A percentile compares a stretch with the other conserved stretches of the same genome.
Evolutionary conservation across 2,329 filamentous ascomycete species (phyloP).

Genomic region (Fusarium annulatum): DNA sequence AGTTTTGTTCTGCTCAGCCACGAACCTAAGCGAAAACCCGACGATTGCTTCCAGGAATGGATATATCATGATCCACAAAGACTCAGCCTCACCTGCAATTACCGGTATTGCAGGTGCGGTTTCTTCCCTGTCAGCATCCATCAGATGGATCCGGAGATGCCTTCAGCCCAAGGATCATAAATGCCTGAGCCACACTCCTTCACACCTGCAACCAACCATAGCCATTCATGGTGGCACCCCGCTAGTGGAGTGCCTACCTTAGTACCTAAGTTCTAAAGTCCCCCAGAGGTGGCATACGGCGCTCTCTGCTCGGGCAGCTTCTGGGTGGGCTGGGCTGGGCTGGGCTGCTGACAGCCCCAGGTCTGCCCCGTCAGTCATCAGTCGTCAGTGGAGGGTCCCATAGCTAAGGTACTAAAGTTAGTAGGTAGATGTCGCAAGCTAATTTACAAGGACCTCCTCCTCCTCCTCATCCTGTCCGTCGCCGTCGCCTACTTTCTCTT

Average conservation of each 20-base stretch:
- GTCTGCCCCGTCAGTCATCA: background rate
- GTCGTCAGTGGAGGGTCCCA: conserved; percentile 12
- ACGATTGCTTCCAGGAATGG: background rate
- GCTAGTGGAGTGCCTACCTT: background rate
- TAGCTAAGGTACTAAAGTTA: background rate
- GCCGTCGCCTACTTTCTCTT: conserved; percentile 12
- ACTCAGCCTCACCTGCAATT: conserved; percentile 26
- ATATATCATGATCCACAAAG: conserved; percentile 9
- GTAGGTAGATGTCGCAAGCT: conserved; percentile 29
- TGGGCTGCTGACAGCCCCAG: too few relatives aligned
- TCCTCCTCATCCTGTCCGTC: conserved; percentile 13
- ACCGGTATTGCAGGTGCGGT: conserved; percentile 4
- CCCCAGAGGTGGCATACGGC: conserved; percentile 13
- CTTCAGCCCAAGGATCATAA: conserved; percentile 7
- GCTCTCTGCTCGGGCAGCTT: conserved; percentile 8
- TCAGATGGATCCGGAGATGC: conserved; percentile 22
- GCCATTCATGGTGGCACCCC: background rate
- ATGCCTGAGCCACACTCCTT: conserved; percentile 19
- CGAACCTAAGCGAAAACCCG: conserved; percentile 14
- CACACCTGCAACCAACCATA: conserved; percentile 16
- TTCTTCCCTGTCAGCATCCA: conserved; percentile 16
- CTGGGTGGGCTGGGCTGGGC: background rate
- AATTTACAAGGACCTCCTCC: conserved; percentile 35
- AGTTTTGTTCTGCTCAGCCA: conserved; percentile 14
- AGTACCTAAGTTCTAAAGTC: background rate